Evolutionary conservation across 2,329 filamentous ascomycete genomes (phyloP).

Genomic region (Huntiella decipiens): DNA sequence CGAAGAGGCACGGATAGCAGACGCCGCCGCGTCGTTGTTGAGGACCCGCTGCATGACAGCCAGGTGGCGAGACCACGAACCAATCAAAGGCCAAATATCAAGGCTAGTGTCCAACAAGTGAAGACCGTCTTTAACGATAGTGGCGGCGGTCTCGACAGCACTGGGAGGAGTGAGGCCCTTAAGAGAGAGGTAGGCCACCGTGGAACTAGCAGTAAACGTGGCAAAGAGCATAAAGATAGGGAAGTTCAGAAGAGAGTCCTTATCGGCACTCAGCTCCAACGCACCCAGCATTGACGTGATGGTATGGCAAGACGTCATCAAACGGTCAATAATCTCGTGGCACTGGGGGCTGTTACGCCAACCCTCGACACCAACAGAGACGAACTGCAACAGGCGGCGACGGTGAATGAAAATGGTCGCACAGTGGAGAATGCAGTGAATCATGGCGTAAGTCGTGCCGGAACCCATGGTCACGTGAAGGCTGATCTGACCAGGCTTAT

Average conservation of each 20-base stretch:
- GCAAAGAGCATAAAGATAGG: constrained; percentile 46
- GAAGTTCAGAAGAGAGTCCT: constrained; percentile 39
- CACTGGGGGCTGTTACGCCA: constrained; percentile 32
- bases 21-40: constrained; percentile 28
- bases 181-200: constrained; percentile 41
- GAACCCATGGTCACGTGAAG: constrained; percentile 46
- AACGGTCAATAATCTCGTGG: constrained; percentile 34
- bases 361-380: constrained; percentile 32
- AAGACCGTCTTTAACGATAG: constrained; percentile 38
- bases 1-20: constrained; percentile 16
- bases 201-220: constrained; percentile 40
- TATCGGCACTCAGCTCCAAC: constrained; percentile 36
- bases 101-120: constrained; percentile 39
- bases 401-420: constrained; percentile 42
- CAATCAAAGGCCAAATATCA: constrained; percentile 39
- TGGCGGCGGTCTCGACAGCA: constrained; percentile 35
- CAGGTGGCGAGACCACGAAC: constrained; percentile 40
- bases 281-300: constrained; percentile 36
- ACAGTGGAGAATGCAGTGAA: constrained; percentile 41
- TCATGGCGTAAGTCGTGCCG: constrained; percentile 42
- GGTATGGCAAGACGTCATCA: constrained; percentile 39
- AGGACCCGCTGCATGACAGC: constrained; percentile 43
- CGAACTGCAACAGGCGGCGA: constrained; percentile 37
- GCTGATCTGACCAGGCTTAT: constrained; percentile 41
- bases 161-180: constrained; percentile 38